Conservation (phyloP, 2,329 filamentous ascomycete species). For the Colletotrichum spaethianum region DNA sequence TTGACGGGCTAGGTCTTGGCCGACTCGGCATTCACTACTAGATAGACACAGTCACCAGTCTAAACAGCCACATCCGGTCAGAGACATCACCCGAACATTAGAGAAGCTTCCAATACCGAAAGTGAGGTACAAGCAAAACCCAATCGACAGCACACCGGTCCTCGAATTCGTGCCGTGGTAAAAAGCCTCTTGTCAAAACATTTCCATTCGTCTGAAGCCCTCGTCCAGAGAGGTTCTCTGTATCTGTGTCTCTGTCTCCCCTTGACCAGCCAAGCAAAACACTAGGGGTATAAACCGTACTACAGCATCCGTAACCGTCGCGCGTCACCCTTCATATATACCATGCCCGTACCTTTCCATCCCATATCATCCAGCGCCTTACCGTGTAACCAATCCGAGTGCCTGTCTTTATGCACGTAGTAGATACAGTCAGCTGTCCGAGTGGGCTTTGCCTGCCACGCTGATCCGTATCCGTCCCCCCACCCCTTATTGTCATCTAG, state of each 20-base stretch:
- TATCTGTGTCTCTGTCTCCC: conserved; percentile 1
- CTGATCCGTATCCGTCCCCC: not conserved
- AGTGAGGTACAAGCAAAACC: too few species aligned
- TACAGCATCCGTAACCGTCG: conserved; percentile 13
- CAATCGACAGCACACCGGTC: too few species aligned
- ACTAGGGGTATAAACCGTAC: conserved; percentile 39
- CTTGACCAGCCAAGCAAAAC: conserved; percentile 27
- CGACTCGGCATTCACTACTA: too few species aligned
- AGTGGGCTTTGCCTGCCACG: not conserved
- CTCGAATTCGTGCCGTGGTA: not conserved
- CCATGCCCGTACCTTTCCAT: not conserved
- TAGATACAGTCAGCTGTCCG: not conserved
- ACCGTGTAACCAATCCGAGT: not conserved
- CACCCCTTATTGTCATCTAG: not conserved
- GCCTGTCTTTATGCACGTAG: not conserved
- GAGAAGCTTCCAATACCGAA: too few species aligned
- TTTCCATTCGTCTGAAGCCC: not conserved
- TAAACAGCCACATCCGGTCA: too few species aligned
- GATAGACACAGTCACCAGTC: too few species aligned
- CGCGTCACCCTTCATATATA: too few species aligned
- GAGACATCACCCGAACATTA: too few species aligned
- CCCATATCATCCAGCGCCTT: not conserved
- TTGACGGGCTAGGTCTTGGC: too few species aligned
- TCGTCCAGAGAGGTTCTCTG: not conserved
- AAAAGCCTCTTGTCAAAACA: not conserved